These are phyloP conservation scores for Colletotrichum tabaci DNA, from an alignment of 2,329 filamentous ascomycete genomes.

Conservation along the genomic window DNA sequence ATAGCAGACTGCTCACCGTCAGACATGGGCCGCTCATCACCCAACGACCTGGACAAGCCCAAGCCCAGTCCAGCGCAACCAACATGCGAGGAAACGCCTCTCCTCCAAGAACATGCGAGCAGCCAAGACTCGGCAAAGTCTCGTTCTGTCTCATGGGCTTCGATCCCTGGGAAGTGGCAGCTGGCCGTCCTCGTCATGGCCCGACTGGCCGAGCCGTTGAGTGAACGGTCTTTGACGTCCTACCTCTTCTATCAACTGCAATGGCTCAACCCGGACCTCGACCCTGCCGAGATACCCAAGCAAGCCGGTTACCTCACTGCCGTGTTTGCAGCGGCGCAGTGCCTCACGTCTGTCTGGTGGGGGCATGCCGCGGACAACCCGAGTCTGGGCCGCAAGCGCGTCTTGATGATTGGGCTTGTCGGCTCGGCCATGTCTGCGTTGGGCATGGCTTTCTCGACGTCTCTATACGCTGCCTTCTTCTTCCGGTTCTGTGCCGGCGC, in stretches of 20 bases:
- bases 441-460: conserved; percentile 79
- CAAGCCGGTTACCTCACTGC: conserved; percentile 45
- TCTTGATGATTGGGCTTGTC: conserved; percentile 43
- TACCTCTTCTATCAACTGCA: conserved; percentile 46
- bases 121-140: neutral
- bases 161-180: conserved; percentile 47
- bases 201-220: conserved; percentile 48
- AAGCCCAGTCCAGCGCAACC: no score
- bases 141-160: conserved; percentile 39
- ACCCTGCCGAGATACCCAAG: conserved; percentile 39
- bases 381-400: conserved; percentile 43
- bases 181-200: conserved; percentile 47
- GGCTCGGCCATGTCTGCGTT: conserved; percentile 74
- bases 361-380: conserved; percentile 42
- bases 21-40: no score
- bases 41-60: no score
- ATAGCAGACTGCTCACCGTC: no score
- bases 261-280: conserved; percentile 35
- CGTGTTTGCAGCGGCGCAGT: conserved; percentile 44
- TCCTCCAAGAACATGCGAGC: neutral
- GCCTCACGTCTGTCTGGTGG: conserved; percentile 44
- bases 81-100: neutral
- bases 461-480: conserved; percentile 59
- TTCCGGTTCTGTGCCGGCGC: conserved; percentile 44
- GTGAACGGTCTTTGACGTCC: conserved; percentile 46